Percentiles rank a stretch among this genome's conserved stretches.
phyloP scores from a whole-genome alignment of 2,329 filamentous ascomycete species.

The Coccinonectria pachysandricola region DNA sequence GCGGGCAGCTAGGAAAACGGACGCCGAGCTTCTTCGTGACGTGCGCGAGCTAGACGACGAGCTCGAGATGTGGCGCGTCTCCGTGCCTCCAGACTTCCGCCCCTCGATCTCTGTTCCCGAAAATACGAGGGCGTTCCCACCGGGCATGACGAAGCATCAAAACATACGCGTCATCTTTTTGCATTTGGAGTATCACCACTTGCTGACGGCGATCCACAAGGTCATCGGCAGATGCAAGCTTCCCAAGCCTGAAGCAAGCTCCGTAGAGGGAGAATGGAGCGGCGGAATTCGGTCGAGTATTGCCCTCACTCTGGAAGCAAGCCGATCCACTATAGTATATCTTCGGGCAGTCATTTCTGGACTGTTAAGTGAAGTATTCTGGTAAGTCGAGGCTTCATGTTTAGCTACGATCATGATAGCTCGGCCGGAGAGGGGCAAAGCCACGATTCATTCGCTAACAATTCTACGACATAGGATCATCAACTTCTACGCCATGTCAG shows the following conservation, averaged over 20 bases:
- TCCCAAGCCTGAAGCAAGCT: not conserved
- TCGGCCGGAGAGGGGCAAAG: too few species aligned
- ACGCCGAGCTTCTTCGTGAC: conserved; percentile 40
- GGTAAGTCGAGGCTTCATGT: too few species aligned
- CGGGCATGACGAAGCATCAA: conserved; percentile 7
- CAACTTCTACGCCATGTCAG: conserved; percentile 44
- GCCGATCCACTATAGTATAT: conserved; percentile 40
- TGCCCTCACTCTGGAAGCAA: conserved; percentile 41
- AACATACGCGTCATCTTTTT: conserved; percentile 36
- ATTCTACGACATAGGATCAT: conserved; percentile 29
- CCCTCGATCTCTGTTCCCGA: conserved; percentile 32
- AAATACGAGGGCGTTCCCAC: not conserved
- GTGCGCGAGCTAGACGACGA: conserved; percentile 47
- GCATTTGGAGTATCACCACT: conserved; percentile 43
- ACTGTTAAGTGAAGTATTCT: conserved; percentile 35
- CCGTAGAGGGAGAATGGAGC: conserved; percentile 23
- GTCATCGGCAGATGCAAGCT: conserved; percentile 37
- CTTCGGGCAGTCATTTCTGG: conserved; percentile 30
- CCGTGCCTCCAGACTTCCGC: conserved; percentile 31
- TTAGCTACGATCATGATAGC: too few species aligned
- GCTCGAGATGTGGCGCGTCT: conserved; percentile 41
- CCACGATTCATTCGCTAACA: conserved; percentile 9
- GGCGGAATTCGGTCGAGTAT: conserved; percentile 38
- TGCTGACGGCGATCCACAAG: conserved; percentile 43
- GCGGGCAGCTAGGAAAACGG: conserved; percentile 35